Conservation (phyloP, 768 basidiomycete genomes). For the Phanerochaete sordida region DNA sequence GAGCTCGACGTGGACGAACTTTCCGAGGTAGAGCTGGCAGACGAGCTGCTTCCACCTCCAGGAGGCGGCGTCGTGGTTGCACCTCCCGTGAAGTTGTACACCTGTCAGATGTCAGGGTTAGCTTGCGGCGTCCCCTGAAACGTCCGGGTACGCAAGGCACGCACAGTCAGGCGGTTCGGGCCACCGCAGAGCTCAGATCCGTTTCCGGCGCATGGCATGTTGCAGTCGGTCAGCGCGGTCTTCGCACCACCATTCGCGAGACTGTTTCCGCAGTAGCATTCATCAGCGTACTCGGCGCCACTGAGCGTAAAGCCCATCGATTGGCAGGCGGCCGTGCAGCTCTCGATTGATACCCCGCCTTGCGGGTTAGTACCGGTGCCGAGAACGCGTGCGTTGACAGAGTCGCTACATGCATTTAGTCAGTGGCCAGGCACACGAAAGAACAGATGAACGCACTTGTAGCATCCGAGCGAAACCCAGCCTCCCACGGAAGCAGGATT, state of each 20-base stretch:
- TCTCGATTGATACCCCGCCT: conserved; percentile 47
- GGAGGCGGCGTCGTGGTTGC: conserved; percentile 30
- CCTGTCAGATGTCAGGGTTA: conserved; percentile 9
- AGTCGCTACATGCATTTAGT: conserved; percentile 26
- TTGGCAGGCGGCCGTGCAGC: conserved; percentile 62
- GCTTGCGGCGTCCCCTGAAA: too few species aligned
- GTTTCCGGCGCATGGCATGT: conserved; percentile 64
- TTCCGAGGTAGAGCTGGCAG: conserved; percentile 65
- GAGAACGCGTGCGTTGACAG: conserved; percentile 29
- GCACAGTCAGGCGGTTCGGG: conserved; percentile 55
- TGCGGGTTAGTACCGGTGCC: conserved; percentile 29
- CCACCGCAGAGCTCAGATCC: conserved; percentile 70
- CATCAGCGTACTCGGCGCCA: conserved; percentile 39
- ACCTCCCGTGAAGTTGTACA: conserved; percentile 67
- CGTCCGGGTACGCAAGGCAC: too few species aligned
- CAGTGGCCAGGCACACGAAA: conserved; percentile 30
- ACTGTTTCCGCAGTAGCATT: conserved; percentile 41
- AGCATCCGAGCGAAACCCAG: conserved; percentile 75
- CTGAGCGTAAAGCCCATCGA: conserved; percentile 39
- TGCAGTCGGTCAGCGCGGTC: conserved; percentile 49
- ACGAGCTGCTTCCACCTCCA: conserved; percentile 22
- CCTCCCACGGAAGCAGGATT: conserved; percentile 52
- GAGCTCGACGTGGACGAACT: conserved; percentile 1
- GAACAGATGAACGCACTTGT: conserved; percentile 42
- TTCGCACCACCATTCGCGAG: conserved; percentile 45